Base-by-base conservation (phyloP, 78 protist genomes). In the Tieghemostelium lacteum region DNA sequence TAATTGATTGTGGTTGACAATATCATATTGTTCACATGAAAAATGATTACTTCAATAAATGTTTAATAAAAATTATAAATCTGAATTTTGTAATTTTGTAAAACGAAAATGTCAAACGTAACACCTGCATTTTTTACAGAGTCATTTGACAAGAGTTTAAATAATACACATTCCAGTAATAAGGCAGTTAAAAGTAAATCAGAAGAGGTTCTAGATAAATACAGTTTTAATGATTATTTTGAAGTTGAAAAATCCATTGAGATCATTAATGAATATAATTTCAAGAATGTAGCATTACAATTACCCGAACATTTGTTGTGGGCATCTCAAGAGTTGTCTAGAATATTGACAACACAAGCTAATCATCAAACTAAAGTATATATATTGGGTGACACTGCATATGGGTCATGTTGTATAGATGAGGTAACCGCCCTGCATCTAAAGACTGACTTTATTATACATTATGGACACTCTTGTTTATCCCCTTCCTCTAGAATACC, bases 361-460 rank as follows among this genome's bases (percentile, higher is more conserved):
- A 0, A 39, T 0, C 2, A 22, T 33, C 34, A 36, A 0, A 45
- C 33, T 17, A 66, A 86, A 19, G 92, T 71, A 58, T 86, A 70
- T 57, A 58, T 86, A 6, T 33, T 86, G 20, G 92, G 92, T 31
- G 92, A 86, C 24, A 86, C 92, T 17, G 50, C 92, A 19, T 86
- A 86, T 86, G 92, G 92, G 26, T 71, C 75, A 17, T 86, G 92
- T 86, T 86, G 92, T 58, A 78, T 86, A 20, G 92, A 86, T 70
- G 92, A 86, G 33, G 92, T 86, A 1, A 74, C 78, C 20, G 63
- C 92, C 1, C 64, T 74, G 19, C 92, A 86, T 54, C 34, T 74
- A 24, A 70, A 55, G 37, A 39, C 92, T 0, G 92, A 86, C 60
- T 86, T 86, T 19, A 65, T 86, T 5, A 86, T 86, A 37, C 92